Evolutionary conservation across 257 asterid species (phyloP).

Genomic region (Petrea volubilis): DNA sequence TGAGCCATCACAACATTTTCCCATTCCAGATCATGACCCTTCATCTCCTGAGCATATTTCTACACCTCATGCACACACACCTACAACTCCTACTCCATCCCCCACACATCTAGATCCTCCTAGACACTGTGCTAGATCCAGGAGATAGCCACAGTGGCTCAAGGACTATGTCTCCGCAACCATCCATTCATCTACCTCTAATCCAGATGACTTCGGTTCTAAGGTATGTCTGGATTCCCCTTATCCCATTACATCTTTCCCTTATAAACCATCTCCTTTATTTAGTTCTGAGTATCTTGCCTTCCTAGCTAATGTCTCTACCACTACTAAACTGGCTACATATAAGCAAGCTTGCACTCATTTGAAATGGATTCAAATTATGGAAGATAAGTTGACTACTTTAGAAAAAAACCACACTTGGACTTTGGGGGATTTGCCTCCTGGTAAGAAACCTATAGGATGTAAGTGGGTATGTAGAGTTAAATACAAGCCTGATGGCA

Average conservation of each 20-base stretch:
- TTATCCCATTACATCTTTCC: neutral
- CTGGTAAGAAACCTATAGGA: neutral
- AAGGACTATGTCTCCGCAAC: too few relatives aligned
- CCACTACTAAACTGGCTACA: neutral
- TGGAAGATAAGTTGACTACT: neutral
- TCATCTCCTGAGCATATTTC: too few relatives aligned
- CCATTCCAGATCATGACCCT: too few relatives aligned
- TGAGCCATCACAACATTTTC: too few relatives aligned
- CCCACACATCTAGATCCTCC: too few relatives aligned
- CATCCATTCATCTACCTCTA: too few relatives aligned
- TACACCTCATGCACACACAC: too few relatives aligned
- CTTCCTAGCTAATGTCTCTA: neutral
- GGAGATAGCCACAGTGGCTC: too few relatives aligned
- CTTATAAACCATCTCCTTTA: neutral
- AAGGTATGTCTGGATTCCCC: neutral
- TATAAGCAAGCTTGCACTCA: neutral
- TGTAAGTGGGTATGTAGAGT: neutral
- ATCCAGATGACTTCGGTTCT: neutral
- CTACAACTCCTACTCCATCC: too few relatives aligned
- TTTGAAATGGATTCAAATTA: neutral
- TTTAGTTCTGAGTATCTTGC: neutral
- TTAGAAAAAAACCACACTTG: neutral
- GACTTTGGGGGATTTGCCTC: neutral
- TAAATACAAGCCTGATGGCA: neutral
- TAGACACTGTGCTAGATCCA: too few relatives aligned